Evolutionary conservation across 2,329 filamentous ascomycete genomes (phyloP).

Genomic region (Penicillium sp.): DNA sequence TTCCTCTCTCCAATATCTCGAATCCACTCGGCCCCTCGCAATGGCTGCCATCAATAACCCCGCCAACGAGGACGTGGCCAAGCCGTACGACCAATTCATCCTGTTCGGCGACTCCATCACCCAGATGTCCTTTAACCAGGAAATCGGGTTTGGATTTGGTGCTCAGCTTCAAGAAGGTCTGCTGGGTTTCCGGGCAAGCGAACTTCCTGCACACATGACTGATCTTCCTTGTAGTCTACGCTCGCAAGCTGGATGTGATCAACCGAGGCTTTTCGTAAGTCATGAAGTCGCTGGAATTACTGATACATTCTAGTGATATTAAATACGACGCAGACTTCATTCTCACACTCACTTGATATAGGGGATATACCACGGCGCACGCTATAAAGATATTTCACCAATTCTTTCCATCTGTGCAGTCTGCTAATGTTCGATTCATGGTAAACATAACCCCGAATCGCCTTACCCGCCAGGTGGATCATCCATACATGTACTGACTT

Average conservation of each 20-base stretch:
- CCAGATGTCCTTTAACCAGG: constrained; percentile 65
- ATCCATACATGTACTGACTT: no score
- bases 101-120: constrained; percentile 92
- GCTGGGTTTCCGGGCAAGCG: constrained; percentile 29
- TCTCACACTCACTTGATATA: no score
- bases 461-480: no score
- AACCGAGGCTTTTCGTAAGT: constrained; percentile 77
- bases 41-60: constrained; percentile 2
- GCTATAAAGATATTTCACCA: constrained; percentile 70
- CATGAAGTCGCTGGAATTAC: not conserved
- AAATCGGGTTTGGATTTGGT: constrained; percentile 74
- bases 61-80: constrained; percentile 17
- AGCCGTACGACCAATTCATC: constrained; percentile 72
- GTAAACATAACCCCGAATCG: constrained; percentile 29
- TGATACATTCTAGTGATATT: no score
- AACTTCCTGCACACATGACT: constrained; percentile 4
- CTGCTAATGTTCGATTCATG: constrained; percentile 52
- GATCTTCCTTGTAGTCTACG: constrained; percentile 61
- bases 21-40: no score
- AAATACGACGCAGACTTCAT: no score
- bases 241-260: constrained; percentile 79
- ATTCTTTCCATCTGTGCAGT: constrained; percentile 70
- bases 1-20: no score
- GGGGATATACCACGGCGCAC: constrained; percentile 81
- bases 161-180: constrained; percentile 71